Conservation (phyloP, 176 grass and related monocot species). For the Zea luxurians region DNA sequence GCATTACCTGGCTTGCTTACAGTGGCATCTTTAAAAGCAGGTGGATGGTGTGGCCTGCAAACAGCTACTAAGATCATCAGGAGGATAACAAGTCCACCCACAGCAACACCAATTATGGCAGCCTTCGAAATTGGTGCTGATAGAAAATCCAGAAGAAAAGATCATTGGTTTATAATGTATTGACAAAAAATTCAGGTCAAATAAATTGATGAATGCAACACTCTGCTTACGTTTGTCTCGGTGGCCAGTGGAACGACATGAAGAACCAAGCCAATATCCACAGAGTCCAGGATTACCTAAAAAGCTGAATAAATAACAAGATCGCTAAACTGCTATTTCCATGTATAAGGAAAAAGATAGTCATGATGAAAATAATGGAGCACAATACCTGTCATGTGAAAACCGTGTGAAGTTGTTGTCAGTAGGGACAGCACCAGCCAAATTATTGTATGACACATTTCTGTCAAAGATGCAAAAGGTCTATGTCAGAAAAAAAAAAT, state of each 20-base stretch:
- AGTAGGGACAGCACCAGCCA: slow-evolving; percentile 72
- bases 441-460: slow-evolving; percentile 92
- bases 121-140: slow-evolving; percentile 83
- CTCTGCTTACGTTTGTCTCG: slow-evolving; percentile 57
- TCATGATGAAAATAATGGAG: slow-evolving; percentile 14
- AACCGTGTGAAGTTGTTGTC: slow-evolving; percentile 93
- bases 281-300: slow-evolving; percentile 88
- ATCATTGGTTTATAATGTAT: background rate
- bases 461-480: slow-evolving; percentile 40
- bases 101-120: slow-evolving; percentile 82
- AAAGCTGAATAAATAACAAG: slow-evolving; percentile 53
- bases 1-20: slow-evolving; percentile 82
- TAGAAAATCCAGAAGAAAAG: background rate
- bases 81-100: slow-evolving; percentile 84
- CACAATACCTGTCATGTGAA: slow-evolving; percentile 69
- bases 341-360: slow-evolving; percentile 7
- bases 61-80: slow-evolving; percentile 84
- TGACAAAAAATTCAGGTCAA: slow-evolving; percentile 2
- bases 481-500: slow-evolving; percentile 3
- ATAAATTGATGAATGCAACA: slow-evolving; percentile 8
- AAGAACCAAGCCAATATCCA: slow-evolving; percentile 86
- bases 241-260: slow-evolving; percentile 51
- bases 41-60: slow-evolving; percentile 67
- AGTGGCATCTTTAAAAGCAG: slow-evolving; percentile 70
- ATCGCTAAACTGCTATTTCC: slow-evolving; percentile 17